Percentiles rank a stretch among this genome's conserved stretches.
These are phyloP conservation scores for Hyphodiscus hymeniophilus DNA, from an alignment of 495 filamentous ascomycete genomes.

Conservation along the genomic window DNA sequence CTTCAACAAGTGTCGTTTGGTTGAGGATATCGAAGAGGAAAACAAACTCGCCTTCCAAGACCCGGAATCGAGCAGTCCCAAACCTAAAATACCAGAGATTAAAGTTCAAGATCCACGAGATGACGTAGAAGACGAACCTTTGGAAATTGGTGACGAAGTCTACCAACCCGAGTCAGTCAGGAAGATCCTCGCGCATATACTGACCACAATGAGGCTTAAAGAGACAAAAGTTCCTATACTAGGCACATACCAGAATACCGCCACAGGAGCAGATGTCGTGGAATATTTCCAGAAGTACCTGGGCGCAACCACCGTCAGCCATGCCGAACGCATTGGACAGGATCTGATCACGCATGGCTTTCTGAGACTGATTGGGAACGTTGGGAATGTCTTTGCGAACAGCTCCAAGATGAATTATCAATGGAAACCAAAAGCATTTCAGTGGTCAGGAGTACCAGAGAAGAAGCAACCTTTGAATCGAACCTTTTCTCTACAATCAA, in stretches of 20 bases:
- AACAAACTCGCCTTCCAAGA: conserved; percentile 96
- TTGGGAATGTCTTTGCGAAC: conserved; percentile 93
- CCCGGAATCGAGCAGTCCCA: conserved; percentile 42
- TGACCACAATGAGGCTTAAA: conserved; percentile 75
- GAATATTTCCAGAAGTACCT: conserved; percentile 89
- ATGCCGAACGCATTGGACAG: conserved; percentile 89
- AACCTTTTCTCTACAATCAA: conserved; percentile 52
- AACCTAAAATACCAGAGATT: conserved; percentile 46
- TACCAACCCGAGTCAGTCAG: conserved; percentile 81
- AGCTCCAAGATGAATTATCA: conserved; percentile 96
- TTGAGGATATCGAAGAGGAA: conserved; percentile 96
- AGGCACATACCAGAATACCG: conserved; percentile 88
- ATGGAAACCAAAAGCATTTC: conserved; percentile 88
- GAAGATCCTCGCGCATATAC: conserved; percentile 79
- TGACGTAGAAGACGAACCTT: conserved; percentile 63
- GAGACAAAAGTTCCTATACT: conserved; percentile 93
- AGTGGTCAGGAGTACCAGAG: conserved; percentile 77
- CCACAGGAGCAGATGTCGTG: conserved; percentile 83
- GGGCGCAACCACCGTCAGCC: conserved; percentile 71
- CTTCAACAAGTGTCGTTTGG: conserved; percentile 95
- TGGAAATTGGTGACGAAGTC: conserved; percentile 83
- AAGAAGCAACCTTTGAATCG: conserved; percentile 68
- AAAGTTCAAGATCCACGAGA: conserved; percentile 40
- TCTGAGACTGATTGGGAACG: conserved; percentile 82
- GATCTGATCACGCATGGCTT: conserved; percentile 84